A percentile compares a stretch with the other conserved stretches of the same genome.
Evolutionary conservation across 2,329 filamentous ascomycete species (phyloP).

Genomic region (Juglanconis oblonga): DNA sequence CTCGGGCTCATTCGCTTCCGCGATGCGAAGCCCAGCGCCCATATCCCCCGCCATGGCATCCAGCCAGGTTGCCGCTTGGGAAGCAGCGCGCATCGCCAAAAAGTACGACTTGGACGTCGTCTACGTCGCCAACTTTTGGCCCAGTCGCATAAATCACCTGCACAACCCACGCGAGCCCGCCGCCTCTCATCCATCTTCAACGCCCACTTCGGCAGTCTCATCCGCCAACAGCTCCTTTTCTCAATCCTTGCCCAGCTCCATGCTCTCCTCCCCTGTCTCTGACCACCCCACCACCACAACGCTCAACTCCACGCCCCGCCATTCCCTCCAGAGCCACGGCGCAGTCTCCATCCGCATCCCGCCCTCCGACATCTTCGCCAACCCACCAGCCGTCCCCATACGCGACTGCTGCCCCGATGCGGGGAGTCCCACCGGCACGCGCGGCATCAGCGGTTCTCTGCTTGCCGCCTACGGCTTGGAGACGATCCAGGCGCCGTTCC

Average conservation of each 20-base stretch:
- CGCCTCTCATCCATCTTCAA: neutral
- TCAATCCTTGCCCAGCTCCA: constrained; percentile 3
- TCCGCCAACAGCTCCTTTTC: constrained; percentile 12
- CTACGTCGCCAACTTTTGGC: constrained; percentile 59
- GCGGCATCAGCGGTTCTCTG: constrained; percentile 44
- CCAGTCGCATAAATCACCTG: constrained; percentile 30
- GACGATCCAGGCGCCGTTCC: constrained; percentile 49
- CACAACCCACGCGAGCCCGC: constrained; percentile 14
- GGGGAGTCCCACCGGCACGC: constrained; percentile 16
- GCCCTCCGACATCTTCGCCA: neutral
- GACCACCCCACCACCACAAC: neutral
- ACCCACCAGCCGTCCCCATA: constrained; percentile 4
- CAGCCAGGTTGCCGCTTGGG: constrained; percentile 48
- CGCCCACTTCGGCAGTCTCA: neutral
- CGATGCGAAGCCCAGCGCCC: neutral
- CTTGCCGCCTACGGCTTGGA: constrained; percentile 54
- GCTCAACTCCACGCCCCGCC: constrained; percentile 16
- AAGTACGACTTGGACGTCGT: constrained; percentile 57
- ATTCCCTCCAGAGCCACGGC: constrained; percentile 7
- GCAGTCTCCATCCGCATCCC: neutral
- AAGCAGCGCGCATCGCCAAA: constrained; percentile 53
- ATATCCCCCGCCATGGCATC: constrained; percentile 44
- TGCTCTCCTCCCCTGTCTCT: constrained; percentile 13
- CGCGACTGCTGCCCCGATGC: constrained; percentile 19
- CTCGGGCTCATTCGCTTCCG: constrained; percentile 32